Percentiles rank a stretch among this genome's conserved stretches.
Conservation (phyloP, 2,329 filamentous ascomycete genomes). For the Lasiodiplodia sp. region DNA sequence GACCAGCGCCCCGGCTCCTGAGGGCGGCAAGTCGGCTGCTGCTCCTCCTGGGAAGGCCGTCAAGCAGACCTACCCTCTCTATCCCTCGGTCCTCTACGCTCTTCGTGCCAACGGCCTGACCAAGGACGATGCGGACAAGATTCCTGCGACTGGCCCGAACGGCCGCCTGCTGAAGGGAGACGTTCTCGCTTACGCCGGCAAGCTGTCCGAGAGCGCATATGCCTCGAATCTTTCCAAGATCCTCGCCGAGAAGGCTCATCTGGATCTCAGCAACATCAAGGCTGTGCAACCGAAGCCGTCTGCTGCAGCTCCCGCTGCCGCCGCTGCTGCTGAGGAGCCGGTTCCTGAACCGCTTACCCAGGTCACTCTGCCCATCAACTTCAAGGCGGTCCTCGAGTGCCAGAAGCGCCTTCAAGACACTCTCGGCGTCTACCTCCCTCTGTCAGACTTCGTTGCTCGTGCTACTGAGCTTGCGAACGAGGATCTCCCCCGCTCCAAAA, state of each 20-base stretch:
- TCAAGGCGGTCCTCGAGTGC: constrained; percentile 78
- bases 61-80: constrained; percentile 74
- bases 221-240: constrained; percentile 74
- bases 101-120: constrained; percentile 80
- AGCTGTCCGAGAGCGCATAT: constrained; percentile 71
- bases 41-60: constrained; percentile 56
- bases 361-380: constrained; percentile 77
- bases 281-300: constrained; percentile 52
- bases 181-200: constrained; percentile 86
- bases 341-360: constrained; percentile 60
- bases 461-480: constrained; percentile 90
- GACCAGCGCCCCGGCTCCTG: constrained; percentile 40
- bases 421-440: constrained; percentile 79
- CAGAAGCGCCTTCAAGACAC: constrained; percentile 81
- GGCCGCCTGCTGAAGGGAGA: constrained; percentile 94
- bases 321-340: constrained; percentile 49
- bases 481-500: constrained; percentile 73
- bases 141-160: constrained; percentile 85
- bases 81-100: constrained; percentile 84
- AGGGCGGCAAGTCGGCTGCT: constrained; percentile 67
- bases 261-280: constrained; percentile 97
- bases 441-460: constrained; percentile 85
- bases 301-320: constrained; percentile 45
- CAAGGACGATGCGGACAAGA: constrained; percentile 77
- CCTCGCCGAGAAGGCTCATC: constrained; percentile 77